Conservation (phyloP, 164 flowering plant genomes). For the Cinnamomum chago region DNA sequence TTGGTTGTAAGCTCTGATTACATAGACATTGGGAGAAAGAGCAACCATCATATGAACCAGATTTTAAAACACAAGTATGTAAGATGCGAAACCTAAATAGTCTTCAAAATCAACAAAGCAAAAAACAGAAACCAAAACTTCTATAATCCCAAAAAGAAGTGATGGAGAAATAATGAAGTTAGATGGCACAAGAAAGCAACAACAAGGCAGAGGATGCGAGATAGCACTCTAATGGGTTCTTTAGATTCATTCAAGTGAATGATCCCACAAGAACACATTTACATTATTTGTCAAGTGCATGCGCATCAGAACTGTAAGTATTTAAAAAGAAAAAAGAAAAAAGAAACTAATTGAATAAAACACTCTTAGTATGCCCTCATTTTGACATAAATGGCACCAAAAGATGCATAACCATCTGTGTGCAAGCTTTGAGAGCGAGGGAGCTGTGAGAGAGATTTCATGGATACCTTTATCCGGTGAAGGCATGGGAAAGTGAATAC, state of each 20-base stretch:
- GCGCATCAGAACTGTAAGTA: too few relatives aligned
- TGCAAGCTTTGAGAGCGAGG: background rate
- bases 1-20: too few relatives aligned
- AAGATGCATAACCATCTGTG: background rate
- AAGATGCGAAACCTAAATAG: background rate
- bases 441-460: background rate
- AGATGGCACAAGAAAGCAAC: too few relatives aligned
- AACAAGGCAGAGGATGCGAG: too few relatives aligned
- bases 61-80: too few relatives aligned
- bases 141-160: too few relatives aligned
- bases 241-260: background rate
- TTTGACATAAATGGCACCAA: background rate
- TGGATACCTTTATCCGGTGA: slow-evolving; percentile 82
- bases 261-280: background rate
- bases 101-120: too few relatives aligned
- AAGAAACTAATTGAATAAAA: background rate
- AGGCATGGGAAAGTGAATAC: slow-evolving; percentile 99
- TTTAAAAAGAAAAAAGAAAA: too few relatives aligned
- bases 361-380: background rate
- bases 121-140: too few relatives aligned
- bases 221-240: background rate
- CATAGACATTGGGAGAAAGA: too few relatives aligned
- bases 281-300: background rate
- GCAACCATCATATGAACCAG: too few relatives aligned
- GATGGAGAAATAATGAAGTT: too few relatives aligned